phyloP scores from a whole-genome alignment of 2,329 filamentous ascomycete species.

The Cyphellophora europaea region DNA sequence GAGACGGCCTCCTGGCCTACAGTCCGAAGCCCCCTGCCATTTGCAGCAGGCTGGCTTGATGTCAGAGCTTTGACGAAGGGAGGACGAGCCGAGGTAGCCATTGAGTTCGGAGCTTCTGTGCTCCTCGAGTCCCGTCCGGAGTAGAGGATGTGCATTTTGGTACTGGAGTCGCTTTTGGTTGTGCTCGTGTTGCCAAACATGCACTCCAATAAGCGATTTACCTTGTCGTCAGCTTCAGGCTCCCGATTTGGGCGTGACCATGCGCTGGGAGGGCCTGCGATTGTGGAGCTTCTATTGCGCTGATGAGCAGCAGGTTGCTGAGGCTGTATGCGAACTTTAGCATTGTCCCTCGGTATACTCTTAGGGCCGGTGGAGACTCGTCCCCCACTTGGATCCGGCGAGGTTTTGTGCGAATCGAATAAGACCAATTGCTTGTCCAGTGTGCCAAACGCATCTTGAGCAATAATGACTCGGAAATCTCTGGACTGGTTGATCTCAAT shows the following conservation, averaged over 20 bases:
- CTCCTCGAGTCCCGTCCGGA: neutral
- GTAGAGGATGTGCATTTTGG: slow-evolving; percentile 49
- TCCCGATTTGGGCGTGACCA: slow-evolving; percentile 24
- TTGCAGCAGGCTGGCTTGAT: slow-evolving; percentile 11
- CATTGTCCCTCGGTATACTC: neutral
- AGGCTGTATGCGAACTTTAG: slow-evolving; percentile 1
- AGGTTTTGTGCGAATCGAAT: slow-evolving; percentile 29
- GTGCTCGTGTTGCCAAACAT: slow-evolving; percentile 52
- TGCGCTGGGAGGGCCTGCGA: slow-evolving; percentile 28
- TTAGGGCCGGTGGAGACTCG: neutral
- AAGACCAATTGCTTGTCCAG: slow-evolving; percentile 36
- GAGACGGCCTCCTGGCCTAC: slow-evolving; percentile 14
- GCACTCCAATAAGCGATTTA: slow-evolving; percentile 45
- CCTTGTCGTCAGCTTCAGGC: slow-evolving; percentile 35
- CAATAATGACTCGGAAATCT: slow-evolving; percentile 37
- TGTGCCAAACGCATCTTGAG: slow-evolving; percentile 39
- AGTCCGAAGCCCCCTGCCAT: slow-evolving; percentile 11
- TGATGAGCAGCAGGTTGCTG: slow-evolving; percentile 22
- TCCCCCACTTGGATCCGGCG: neutral
- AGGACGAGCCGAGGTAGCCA: slow-evolving; percentile 14
- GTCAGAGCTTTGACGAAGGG: slow-evolving; percentile 10
- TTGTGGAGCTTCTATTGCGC: slow-evolving; percentile 35
- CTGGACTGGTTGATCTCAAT: slow-evolving; percentile 34
- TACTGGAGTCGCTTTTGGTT: slow-evolving; percentile 49
- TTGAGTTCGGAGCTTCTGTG: neutral